phyloP scores from a whole-genome alignment of 371 early-diverging fungal species.

The Batkoa obscura region DNA sequence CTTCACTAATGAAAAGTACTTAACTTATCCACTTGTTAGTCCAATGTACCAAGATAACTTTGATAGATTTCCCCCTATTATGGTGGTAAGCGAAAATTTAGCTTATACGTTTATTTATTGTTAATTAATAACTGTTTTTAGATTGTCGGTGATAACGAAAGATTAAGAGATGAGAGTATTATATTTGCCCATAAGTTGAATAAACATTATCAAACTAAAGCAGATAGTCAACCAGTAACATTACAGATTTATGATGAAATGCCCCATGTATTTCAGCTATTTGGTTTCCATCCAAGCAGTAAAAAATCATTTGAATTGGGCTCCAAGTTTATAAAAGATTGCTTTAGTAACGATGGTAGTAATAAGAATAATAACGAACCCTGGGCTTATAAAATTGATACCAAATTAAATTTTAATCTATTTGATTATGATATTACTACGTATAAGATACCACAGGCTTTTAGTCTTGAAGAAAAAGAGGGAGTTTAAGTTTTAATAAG shows the following conservation, averaged over 20 bases:
- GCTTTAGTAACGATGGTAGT: not conserved
- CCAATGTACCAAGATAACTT: slow-evolving; percentile 14
- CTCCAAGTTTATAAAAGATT: slow-evolving; percentile 1
- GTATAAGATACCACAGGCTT: too few relatives aligned
- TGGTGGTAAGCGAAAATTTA: slow-evolving; percentile 10
- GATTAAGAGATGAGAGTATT: slow-evolving; percentile 17
- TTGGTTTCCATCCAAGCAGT: slow-evolving; percentile 6
- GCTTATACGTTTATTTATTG: not conserved
- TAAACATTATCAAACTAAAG: slow-evolving; percentile 5
- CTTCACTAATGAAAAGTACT: slow-evolving; percentile 23
- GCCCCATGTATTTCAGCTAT: slow-evolving; percentile 8
- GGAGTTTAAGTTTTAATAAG: too few relatives aligned
- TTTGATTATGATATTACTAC: too few relatives aligned
- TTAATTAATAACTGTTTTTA: not conserved
- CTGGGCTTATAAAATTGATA: too few relatives aligned
- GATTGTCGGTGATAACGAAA: slow-evolving; percentile 16
- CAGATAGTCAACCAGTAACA: not conserved
- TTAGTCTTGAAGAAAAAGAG: too few relatives aligned
- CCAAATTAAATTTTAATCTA: too few relatives aligned
- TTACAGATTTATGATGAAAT: slow-evolving; percentile 8
- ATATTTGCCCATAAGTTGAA: slow-evolving; percentile 14
- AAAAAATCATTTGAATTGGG: not conserved
- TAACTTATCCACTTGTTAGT: slow-evolving; percentile 19
- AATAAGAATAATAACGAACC: too few relatives aligned
- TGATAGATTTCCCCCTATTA: slow-evolving; percentile 19